Evolutionary conservation across 371 early-diverging fungal species (phyloP).

Genomic region (Syncephalastrum contaminatum): DNA sequence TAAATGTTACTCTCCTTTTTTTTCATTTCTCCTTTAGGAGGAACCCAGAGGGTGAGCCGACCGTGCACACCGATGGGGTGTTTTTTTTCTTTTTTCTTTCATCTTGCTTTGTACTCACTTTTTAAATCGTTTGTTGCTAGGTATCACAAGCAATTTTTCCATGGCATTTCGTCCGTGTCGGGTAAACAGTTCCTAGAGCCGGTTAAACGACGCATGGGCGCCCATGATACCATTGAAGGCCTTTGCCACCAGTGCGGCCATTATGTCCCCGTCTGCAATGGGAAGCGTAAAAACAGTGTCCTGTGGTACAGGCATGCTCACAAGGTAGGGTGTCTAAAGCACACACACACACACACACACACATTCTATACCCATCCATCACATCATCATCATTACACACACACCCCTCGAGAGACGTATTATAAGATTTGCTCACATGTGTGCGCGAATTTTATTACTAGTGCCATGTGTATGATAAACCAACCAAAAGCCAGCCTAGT

Average conservation of each 20-base stretch:
- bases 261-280: constrained; percentile 72
- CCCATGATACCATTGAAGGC: constrained; percentile 65
- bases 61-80: too few species aligned
- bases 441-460: constrained; percentile 3
- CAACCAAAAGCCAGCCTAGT: constrained; percentile 5
- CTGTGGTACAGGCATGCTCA: constrained; percentile 86
- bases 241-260: constrained; percentile 77
- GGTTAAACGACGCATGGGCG: constrained; percentile 55
- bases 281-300: constrained; percentile 70
- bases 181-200: constrained; percentile 74
- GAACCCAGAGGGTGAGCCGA: too few species aligned
- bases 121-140: neutral
- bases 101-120: neutral
- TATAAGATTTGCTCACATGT: too few species aligned
- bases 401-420: too few species aligned
- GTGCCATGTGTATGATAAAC: constrained; percentile 23
- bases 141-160: constrained; percentile 80
- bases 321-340: constrained; percentile 36
- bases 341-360: constrained; percentile 1
- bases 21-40: too few species aligned
- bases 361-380: neutral
- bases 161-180: constrained; percentile 83
- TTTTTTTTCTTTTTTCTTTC: neutral
- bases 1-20: constrained; percentile 17
- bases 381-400: too few species aligned